Percentiles rank a stretch among this genome's conserved stretches.
phyloP scores from a whole-genome alignment of 2,329 filamentous ascomycete genomes.

The Beauveria sp. region DNA sequence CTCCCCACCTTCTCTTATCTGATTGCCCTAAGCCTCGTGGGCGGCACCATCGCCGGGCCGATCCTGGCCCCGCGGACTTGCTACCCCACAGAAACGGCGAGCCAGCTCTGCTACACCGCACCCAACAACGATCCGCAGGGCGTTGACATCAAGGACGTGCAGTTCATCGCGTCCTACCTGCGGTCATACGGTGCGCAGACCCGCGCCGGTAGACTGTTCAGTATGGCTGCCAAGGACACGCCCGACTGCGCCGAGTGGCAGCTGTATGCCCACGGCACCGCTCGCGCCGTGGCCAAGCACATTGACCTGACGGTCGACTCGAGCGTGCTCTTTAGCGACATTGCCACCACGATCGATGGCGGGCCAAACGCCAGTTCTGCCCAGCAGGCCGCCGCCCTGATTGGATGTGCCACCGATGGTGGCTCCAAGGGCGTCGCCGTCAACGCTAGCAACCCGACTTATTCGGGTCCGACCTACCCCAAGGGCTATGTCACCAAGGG shows the following conservation, averaged over 20 bases:
- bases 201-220: constrained; percentile 9
- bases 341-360: constrained; percentile 22
- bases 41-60: neutral
- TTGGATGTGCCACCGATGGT: constrained; percentile 23
- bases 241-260: constrained; percentile 20
- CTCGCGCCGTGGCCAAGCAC: constrained; percentile 20
- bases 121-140: constrained; percentile 15
- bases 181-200: constrained; percentile 10
- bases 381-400: constrained; percentile 12
- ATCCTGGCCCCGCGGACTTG: neutral
- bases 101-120: constrained; percentile 16
- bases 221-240: constrained; percentile 15
- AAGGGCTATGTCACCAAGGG: constrained; percentile 16
- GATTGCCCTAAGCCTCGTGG: neutral
- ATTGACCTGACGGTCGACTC: constrained; percentile 15
- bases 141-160: constrained; percentile 15
- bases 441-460: constrained; percentile 14
- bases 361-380: constrained; percentile 5
- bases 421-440: constrained; percentile 14
- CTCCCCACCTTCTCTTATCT: no score
- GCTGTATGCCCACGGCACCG: constrained; percentile 12
- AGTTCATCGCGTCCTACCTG: constrained; percentile 15
- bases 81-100: constrained; percentile 4
- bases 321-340: constrained; percentile 18
- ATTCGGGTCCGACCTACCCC: constrained; percentile 15